A percentile compares a stretch with the other conserved stretches of the same genome.
Evolutionary conservation across 1,284 basidiomycete species (phyloP).

Genomic region (Ustilago cynodontis): DNA sequence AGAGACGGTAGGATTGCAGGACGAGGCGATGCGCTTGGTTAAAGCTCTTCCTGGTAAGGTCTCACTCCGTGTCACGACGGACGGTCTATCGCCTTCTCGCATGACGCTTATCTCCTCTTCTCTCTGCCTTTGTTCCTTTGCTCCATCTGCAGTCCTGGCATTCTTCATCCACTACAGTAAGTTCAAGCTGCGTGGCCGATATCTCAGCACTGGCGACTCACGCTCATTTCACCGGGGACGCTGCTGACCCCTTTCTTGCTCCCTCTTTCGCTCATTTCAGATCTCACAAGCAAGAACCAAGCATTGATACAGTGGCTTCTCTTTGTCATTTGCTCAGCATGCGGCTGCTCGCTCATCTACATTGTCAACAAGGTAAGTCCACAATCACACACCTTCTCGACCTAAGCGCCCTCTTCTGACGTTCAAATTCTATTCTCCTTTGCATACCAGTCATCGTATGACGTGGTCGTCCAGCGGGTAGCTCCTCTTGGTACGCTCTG

Average conservation of each 20-base stretch:
- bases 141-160: conserved; percentile 33
- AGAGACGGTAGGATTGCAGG: conserved; percentile 44
- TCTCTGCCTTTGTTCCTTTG: conserved; percentile 52
- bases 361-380: conserved; percentile 63
- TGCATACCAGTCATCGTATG: conserved; percentile 55
- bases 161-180: conserved; percentile 58
- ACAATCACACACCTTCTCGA: not conserved
- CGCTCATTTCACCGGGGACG: not conserved
- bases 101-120: not conserved
- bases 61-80: not conserved
- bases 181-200: not conserved
- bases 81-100: not conserved
- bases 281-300: conserved; percentile 41
- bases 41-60: conserved; percentile 58
- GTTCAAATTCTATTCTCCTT: not conserved
- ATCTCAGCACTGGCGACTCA: not conserved
- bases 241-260: not conserved
- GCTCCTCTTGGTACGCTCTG: conserved; percentile 70
- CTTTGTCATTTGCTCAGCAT: conserved; percentile 41
- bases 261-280: conserved; percentile 18
- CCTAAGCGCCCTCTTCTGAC: not conserved
- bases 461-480: conserved; percentile 64
- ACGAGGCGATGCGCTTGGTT: conserved; percentile 45
- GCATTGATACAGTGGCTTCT: conserved; percentile 45
- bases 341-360: conserved; percentile 58